Conservation (phyloP, 2,329 filamentous ascomycete species). For the Exophiala sp. region DNA sequence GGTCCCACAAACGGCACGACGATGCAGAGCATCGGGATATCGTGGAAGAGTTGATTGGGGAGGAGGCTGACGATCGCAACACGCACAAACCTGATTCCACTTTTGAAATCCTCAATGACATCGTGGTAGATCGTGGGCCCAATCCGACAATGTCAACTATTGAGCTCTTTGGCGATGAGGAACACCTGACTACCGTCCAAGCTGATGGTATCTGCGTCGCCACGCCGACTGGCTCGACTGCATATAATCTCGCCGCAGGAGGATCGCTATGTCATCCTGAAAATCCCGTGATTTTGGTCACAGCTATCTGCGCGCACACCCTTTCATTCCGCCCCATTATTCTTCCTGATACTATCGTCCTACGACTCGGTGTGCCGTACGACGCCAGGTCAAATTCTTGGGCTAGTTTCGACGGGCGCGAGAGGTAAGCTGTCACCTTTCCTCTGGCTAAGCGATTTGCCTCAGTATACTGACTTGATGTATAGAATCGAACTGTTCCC, state of each 20-base stretch:
- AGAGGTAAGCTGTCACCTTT: slow-evolving; percentile 52
- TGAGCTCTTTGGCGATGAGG: slow-evolving; percentile 90
- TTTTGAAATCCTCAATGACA: slow-evolving; percentile 89
- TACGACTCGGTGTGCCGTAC: slow-evolving; percentile 91
- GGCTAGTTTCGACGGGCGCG: slow-evolving; percentile 96
- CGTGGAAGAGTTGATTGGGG: slow-evolving; percentile 84
- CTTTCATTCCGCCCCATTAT: slow-evolving; percentile 96
- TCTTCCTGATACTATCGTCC: slow-evolving; percentile 89
- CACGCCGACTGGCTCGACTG: slow-evolving; percentile 90
- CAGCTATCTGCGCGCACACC: slow-evolving; percentile 91
- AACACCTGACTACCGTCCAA: slow-evolving; percentile 89
- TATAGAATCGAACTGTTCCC: slow-evolving; percentile 46
- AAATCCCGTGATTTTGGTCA: slow-evolving; percentile 92
- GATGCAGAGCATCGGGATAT: slow-evolving; percentile 58
- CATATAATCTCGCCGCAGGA: slow-evolving; percentile 94
- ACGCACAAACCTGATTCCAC: slow-evolving; percentile 83
- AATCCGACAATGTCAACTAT: slow-evolving; percentile 91
- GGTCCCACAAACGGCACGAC: slow-evolving; percentile 53
- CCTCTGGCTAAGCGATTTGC: neutral
- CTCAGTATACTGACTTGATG: slow-evolving; percentile 11
- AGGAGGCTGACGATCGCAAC: slow-evolving; percentile 75
- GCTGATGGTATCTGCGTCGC: slow-evolving; percentile 92
- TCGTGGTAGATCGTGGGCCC: slow-evolving; percentile 92
- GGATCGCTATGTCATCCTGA: slow-evolving; percentile 93
- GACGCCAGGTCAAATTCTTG: slow-evolving; percentile 84